These are phyloP conservation scores for Globisporangium apiculatum DNA, from an alignment of 352 stramenopile species.

Conservation along the genomic window DNA sequence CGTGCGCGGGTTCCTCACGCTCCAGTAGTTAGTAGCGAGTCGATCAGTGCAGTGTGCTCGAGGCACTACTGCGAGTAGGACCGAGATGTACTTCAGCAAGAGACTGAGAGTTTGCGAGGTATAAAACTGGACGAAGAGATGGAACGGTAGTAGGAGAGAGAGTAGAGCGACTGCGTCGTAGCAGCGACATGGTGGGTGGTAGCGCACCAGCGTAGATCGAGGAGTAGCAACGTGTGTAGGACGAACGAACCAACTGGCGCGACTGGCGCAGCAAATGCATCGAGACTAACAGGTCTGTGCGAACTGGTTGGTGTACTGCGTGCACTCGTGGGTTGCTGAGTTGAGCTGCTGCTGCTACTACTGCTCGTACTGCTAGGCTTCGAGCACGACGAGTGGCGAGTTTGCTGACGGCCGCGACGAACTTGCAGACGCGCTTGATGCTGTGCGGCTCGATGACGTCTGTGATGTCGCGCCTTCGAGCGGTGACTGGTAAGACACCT, in stretches of 20 bases:
- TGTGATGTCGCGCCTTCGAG: conserved; percentile 1
- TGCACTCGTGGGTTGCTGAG: too few species aligned
- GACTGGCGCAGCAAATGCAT: too few species aligned
- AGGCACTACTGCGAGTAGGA: too few species aligned
- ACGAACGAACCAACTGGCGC: too few species aligned
- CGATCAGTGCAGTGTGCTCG: too few species aligned
- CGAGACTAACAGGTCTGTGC: too few species aligned
- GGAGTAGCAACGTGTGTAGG: too few species aligned
- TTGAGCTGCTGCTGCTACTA: neutral
- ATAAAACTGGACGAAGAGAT: neutral
- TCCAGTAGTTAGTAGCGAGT: conserved; percentile 32
- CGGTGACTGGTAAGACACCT: neutral
- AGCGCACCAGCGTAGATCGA: too few species aligned
- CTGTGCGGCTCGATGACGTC: neutral
- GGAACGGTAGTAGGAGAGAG: neutral
- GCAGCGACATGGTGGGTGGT: too few species aligned
- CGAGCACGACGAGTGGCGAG: conserved; percentile 2
- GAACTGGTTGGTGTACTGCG: too few species aligned
- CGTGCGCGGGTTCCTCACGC: conserved; percentile 92
- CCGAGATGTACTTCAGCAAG: neutral
- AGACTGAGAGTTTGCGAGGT: neutral
- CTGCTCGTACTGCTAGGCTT: neutral
- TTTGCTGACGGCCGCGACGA: conserved; percentile 5
- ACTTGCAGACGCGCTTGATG: neutral
- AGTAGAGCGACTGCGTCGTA: neutral